Evolutionary conservation across 192 early-diverging fungal species (phyloP).

Genomic region (Podila horticola): DNA sequence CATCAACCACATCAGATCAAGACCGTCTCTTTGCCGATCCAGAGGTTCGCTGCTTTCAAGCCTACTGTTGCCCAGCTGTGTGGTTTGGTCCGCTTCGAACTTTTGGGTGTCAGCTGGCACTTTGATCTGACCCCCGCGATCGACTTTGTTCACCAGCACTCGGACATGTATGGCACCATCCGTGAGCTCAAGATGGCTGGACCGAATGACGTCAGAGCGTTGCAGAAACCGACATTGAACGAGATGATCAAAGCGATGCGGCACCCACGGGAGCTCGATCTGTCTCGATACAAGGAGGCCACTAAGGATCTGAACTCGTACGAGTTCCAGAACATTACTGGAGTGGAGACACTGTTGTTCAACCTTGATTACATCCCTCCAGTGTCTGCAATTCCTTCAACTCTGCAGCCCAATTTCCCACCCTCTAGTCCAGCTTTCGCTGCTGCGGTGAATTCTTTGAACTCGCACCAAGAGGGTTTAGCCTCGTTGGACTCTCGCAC

Average conservation of each 20-base stretch:
- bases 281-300: constrained; percentile 41
- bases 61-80: constrained; percentile 12
- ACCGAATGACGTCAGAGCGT: constrained; percentile 17
- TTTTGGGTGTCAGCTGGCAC: constrained; percentile 33
- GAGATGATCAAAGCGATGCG: constrained; percentile 18
- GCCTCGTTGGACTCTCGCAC: neutral
- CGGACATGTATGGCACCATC: constrained; percentile 18
- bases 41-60: constrained; percentile 12
- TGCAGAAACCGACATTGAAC: constrained; percentile 26
- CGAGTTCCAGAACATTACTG: constrained; percentile 11
- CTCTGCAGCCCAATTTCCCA: neutral
- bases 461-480: neutral
- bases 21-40: constrained; percentile 31
- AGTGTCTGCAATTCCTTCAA: neutral
- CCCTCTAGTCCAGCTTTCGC: neutral
- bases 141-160: constrained; percentile 25
- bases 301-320: constrained; percentile 30
- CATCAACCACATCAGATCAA: constrained; percentile 17
- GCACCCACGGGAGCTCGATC: constrained; percentile 21
- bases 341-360: constrained; percentile 28
- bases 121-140: constrained; percentile 20
- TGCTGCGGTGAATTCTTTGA: neutral
- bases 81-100: constrained; percentile 25
- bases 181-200: constrained; percentile 39
- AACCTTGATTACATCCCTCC: constrained; percentile 23